Base-by-base conservation (phyloP, 495 filamentous ascomycete genomes). In the Trichoderma gamsii region DNA sequence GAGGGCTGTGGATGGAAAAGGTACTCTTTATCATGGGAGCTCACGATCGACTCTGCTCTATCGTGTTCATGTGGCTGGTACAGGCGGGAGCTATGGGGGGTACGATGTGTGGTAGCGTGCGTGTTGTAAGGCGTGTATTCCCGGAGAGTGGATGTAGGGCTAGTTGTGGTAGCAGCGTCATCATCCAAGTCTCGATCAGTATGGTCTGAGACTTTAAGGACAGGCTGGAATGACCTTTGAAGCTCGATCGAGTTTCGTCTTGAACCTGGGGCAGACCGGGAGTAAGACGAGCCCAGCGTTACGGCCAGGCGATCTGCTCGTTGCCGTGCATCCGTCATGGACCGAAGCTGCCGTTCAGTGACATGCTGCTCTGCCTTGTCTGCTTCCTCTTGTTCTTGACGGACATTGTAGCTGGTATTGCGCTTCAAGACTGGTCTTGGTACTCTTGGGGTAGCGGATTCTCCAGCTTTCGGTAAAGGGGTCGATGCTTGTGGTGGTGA, bases 21-120 rank as follows among this genome's bases (percentile, higher is more conserved):
- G 56, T 70, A 59, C 51, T 65, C 69, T 76, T 74, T 77, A 41
- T 84, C 84, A 69, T 86, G 84, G n/a, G 79, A 79, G 52, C 80
- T 77, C 13, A 86, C 84, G 9, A 87, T 74, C 25, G 81, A 78
- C 43, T 80, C 79, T 25, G 84, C 84, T 69, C 70, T 76, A n/a
- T 73, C 70, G 18, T 74, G 73, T 63, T 72, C 74, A 64, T 75
- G 76, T 11, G 70, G 65, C 65, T 70, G 67, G 15, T 71, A 69
- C 2, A 74, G 21, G 18, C 65, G 66, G 56, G 66, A 65, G 52
- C 52, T 68, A 61, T 61, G 56, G 56, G 56, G 56, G 23, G 56
- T 61, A 18, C 56, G 56, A 61, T 61, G 11, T 29, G 56, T 61
- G 56, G 56, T 61, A 25, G 56, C 13, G 25, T 27, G 27, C 11